Conservation (phyloP, 2,329 filamentous ascomycete genomes). For the Neonectria ditissima region DNA sequence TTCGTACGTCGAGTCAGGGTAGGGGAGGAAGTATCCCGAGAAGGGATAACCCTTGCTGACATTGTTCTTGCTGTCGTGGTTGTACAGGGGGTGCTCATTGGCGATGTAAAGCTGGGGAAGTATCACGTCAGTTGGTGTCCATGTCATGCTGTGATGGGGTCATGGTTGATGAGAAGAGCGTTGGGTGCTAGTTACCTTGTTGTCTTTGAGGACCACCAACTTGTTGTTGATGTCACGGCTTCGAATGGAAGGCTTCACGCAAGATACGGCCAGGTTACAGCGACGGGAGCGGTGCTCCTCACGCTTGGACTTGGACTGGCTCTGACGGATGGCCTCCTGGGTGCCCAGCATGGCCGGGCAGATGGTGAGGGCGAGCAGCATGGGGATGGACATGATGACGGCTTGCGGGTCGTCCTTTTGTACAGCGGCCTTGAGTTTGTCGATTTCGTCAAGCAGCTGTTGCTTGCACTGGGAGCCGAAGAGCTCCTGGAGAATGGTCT, state of each 20-base stretch:
- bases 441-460: slow-evolving; percentile 42
- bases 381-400: slow-evolving; percentile 46
- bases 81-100: slow-evolving; percentile 44
- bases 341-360: slow-evolving; percentile 57
- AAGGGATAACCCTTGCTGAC: slow-evolving; percentile 66
- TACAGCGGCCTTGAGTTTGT: slow-evolving; percentile 43
- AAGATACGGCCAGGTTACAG: slow-evolving; percentile 60
- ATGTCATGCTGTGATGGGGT: background rate
- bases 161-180: background rate
- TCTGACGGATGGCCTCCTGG: slow-evolving; percentile 60
- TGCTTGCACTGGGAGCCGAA: slow-evolving; percentile 40
- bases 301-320: slow-evolving; percentile 57
- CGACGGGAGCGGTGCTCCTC: slow-evolving; percentile 62
- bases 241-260: slow-evolving; percentile 59
- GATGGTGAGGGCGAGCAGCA: slow-evolving; percentile 46
- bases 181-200: slow-evolving; percentile 46
- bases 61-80: slow-evolving; percentile 49
- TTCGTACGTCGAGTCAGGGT: slow-evolving; percentile 62
- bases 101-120: slow-evolving; percentile 44
- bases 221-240: slow-evolving; percentile 58
- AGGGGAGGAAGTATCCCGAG: slow-evolving; percentile 68
- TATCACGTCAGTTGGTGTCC: slow-evolving; percentile 9
- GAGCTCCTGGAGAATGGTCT: slow-evolving; percentile 39
- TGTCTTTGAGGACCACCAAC: slow-evolving; percentile 58
- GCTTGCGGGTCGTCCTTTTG: slow-evolving; percentile 43